Base-by-base conservation (phyloP, 1,284 basidiomycete genomes). In the Ganoderma sinense region DNA sequence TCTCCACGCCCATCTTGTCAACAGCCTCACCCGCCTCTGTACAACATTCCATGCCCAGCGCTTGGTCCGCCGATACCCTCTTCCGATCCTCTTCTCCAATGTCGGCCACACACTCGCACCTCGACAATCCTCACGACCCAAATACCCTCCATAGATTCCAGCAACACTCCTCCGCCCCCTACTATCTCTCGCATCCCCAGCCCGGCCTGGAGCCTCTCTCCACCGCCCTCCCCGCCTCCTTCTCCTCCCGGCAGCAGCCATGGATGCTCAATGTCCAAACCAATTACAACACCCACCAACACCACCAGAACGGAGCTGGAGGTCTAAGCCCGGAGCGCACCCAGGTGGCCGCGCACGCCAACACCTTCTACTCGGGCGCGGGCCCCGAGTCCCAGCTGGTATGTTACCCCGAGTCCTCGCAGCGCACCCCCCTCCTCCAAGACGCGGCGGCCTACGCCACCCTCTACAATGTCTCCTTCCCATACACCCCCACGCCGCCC, bases 321-420 rank as follows among this genome's bases (percentile, higher is more conserved):
- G 68, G 76, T 45, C 69, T 69, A 64, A 73, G 51, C 71, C 72
- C 64, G 6, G 68, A 71, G 16, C 69, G 68, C 66, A 55, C 65
- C 61, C 64, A 61, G 59, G 36, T 55, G 41, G 64, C 60, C 29
- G 64, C 70, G 55, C 73, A 77, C 66, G 66, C 71, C 16, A 67
- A 65, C 45, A 65, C 63, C 51, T 78, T 75, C 72, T 79, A 76
- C 75, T 62, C 75, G 43, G 74, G 72, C 56, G 39, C 59, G 23
- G 69, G 65, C 59, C 66, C 75, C 55, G 71, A 76, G 29, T 64
- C 72, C 39, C 76, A 77, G 68, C 56, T 75, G 55, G 77, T 80
- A 40, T 78, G 76, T 51, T 80, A 80, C 73, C 80, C 80, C 26
- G 80, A 81, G 74, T 80, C 79, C 20, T 80, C 80, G 8, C 80